These are phyloP conservation scores for Kwoniella mangroviensis DNA, from an alignment of 768 basidiomycete species.

Conservation along the genomic window DNA sequence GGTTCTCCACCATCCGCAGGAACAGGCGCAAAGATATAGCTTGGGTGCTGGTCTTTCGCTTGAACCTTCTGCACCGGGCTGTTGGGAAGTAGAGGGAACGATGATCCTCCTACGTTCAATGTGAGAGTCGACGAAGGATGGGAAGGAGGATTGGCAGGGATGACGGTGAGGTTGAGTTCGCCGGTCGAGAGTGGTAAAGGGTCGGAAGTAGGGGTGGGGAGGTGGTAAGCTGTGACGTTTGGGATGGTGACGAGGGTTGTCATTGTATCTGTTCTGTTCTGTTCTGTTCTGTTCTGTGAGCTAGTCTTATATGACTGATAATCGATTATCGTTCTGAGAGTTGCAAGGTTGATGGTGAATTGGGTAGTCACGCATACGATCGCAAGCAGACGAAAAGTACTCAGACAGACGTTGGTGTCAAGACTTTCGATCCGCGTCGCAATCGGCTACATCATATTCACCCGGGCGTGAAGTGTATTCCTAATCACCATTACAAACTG, in stretches of 20 bases:
- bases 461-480: background rate
- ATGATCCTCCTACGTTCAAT: slow-evolving; percentile 44
- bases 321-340: too few species aligned
- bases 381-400: background rate
- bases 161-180: slow-evolving; percentile 44
- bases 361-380: background rate
- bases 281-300: too few species aligned
- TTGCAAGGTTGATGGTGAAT: background rate
- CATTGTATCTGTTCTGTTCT: slow-evolving; percentile 29
- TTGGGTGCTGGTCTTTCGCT: slow-evolving; percentile 49
- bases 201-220: slow-evolving; percentile 36
- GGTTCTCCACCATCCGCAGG: slow-evolving; percentile 42
- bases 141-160: slow-evolving; percentile 51
- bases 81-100: slow-evolving; percentile 48
- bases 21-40: slow-evolving; percentile 48
- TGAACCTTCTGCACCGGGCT: slow-evolving; percentile 45
- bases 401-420: background rate
- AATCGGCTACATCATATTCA: background rate
- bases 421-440: background rate
- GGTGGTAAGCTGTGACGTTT: slow-evolving; percentile 41
- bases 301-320: too few species aligned
- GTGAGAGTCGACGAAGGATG: slow-evolving; percentile 47
- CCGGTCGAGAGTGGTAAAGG: slow-evolving; percentile 49
- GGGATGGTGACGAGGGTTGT: slow-evolving; percentile 48
- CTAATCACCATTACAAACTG: background rate